Base-by-base conservation (phyloP, 176 grass and related monocot genomes). In the Sorghum bicolor region DNA sequence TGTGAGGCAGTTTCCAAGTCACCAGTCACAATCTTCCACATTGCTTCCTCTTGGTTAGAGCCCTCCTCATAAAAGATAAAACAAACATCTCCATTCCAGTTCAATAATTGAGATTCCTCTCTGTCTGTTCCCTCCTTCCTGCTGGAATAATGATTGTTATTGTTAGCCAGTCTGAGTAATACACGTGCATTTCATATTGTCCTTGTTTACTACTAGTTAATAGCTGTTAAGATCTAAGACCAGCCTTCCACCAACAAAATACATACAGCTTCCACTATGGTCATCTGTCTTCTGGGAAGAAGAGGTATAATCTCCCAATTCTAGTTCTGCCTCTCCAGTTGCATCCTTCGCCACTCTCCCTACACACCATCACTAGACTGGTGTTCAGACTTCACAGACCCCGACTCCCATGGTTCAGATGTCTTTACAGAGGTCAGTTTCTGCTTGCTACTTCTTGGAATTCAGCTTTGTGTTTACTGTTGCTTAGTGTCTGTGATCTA, bases 391-490 rank as follows among this genome's bases (percentile, higher is more conserved):
- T 63, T 63, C 37, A 29, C 4, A 70, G 30, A n/a, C 50, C 24
- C 70, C 16, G 9, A 10, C 20, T 81, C 38, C 61, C 29, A 81
- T 70, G 48, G 70, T 85, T 70, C 77, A 81, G 62, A 81, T 89
- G 40, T 80, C 76, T 76, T 47, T 75, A 12, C 77, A 85, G 63
- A 89, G 87, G 82, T 89, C 70, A 85, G 82, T 85, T 89, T 65
- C 16, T 84, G 26, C 29, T 26, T 87, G 25, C 62, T 82, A 76
- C 44, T 37, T 55, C 44, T 47, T 80, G 38, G 48, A 76, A 85
- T 80, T 63, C 40, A 80, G 31, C 47, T 75, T 58, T 75, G n/a
- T 44, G 37, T 70, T 82, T 40, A 68, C 70, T 63, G 10, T 47
- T 68, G 8, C 52, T 66, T 84, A 74, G 75, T 74, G 14, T 60